Conservation (phyloP, 225 moss, liverwort and hornwort species). For the Bryum argenteum region DNA sequence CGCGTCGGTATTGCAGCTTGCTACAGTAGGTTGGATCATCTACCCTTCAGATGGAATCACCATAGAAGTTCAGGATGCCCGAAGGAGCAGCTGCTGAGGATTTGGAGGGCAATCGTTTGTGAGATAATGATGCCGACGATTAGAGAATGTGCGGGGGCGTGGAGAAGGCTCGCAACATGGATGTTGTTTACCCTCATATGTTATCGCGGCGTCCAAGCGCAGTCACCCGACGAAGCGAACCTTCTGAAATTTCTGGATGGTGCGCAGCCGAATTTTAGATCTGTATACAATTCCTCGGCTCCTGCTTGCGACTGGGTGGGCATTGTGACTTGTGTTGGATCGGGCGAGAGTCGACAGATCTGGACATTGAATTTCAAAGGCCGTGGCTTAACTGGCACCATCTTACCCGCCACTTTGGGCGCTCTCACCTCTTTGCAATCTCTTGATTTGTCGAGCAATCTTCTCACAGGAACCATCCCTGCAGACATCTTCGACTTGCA, state of each 20-base stretch:
- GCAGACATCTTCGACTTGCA: conserved; percentile 46
- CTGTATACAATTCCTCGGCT: conserved; percentile 41
- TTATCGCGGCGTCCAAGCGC: conserved; percentile 25
- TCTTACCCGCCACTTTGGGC: conserved; percentile 44
- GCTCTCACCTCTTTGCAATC: conserved; percentile 36
- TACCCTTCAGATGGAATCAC: conserved; percentile 22
- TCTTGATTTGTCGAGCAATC: conserved; percentile 54
- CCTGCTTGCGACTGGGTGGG: conserved; percentile 51
- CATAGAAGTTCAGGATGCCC: conserved; percentile 2
- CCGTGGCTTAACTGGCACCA: conserved; percentile 45
- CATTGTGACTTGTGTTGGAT: conserved; percentile 45
- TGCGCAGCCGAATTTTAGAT: conserved; percentile 41
- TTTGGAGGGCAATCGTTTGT: conserved; percentile 8
- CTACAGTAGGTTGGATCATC: conserved; percentile 80
- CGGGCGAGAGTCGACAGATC: conserved; percentile 41
- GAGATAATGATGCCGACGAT: conserved; percentile 14
- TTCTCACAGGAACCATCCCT: conserved; percentile 50
- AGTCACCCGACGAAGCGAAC: conserved; percentile 36
- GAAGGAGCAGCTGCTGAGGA: conserved; percentile 15
- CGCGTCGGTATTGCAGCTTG: conserved; percentile 67
- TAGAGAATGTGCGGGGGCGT: background rate
- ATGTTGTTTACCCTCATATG: conserved; percentile 30
- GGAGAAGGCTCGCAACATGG: conserved; percentile 20
- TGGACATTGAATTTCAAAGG: conserved; percentile 32
- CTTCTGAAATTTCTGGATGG: conserved; percentile 37